Percentiles rank a stretch among this genome's conserved stretches.
phyloP scores from a whole-genome alignment of 371 early-diverging fungal genomes.

The Amoeboaphelidium protococcarum region DNA sequence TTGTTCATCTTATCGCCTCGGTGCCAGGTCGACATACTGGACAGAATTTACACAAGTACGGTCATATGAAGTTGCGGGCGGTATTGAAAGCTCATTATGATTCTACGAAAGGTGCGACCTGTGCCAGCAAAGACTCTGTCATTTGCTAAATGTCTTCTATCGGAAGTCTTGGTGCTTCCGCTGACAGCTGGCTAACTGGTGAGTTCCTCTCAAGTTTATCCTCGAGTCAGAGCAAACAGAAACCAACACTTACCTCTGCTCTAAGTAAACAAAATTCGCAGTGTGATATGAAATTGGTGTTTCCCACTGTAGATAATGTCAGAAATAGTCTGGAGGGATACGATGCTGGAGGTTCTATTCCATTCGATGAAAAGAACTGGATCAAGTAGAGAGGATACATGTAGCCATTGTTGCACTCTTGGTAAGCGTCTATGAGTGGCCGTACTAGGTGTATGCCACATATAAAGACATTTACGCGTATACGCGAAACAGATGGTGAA shows the following conservation, averaged over 20 bases:
- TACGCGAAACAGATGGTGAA: constrained; percentile 14
- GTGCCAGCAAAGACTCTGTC: background rate
- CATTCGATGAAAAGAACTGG: constrained; percentile 17
- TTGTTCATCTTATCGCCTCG: constrained; percentile 18
- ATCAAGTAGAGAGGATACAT: constrained; percentile 18
- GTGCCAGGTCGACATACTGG: constrained; percentile 19
- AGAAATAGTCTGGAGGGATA: constrained; percentile 19
- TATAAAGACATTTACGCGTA: constrained; percentile 14
- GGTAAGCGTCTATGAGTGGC: constrained; percentile 19
- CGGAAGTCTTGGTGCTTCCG: constrained; percentile 16
- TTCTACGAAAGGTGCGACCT: background rate
- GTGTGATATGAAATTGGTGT: constrained; percentile 14
- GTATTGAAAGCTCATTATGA: constrained; percentile 7
- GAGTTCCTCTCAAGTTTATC: constrained; percentile 10
- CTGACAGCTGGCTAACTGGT: constrained; percentile 14
- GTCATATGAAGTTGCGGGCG: constrained; percentile 15
- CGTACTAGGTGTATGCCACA: constrained; percentile 31
- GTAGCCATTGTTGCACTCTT: constrained; percentile 16
- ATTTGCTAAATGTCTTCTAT: constrained; percentile 26
- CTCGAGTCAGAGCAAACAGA: background rate
- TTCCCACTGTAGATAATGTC: constrained; percentile 30
- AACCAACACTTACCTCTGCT: background rate
- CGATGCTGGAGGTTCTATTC: constrained; percentile 19
- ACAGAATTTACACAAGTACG: constrained; percentile 17
- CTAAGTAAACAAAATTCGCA: background rate